phyloP scores from a whole-genome alignment of 148 eudicot species.

The Gaultheria prostrata region DNA sequence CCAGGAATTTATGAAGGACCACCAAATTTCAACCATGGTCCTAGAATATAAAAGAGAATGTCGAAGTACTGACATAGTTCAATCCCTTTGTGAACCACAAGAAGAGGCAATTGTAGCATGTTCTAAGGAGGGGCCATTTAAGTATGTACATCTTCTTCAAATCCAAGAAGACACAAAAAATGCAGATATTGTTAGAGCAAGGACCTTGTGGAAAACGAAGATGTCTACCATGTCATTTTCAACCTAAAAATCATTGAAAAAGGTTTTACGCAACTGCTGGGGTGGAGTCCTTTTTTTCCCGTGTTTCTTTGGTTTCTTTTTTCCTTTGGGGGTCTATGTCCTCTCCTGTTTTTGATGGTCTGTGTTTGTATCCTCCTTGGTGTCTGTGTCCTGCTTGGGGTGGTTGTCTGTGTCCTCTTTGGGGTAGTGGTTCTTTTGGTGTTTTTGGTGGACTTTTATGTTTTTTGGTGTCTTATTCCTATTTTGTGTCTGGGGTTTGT shows the following conservation, averaged over 20 bases:
- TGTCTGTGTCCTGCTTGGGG: too few relatives aligned
- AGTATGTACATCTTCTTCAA: constrained; percentile 43
- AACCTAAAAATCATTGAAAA: background rate
- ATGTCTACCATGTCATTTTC: constrained; percentile 10
- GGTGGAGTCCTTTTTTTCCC: too few relatives aligned
- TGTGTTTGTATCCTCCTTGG: too few relatives aligned
- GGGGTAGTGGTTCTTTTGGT: too few relatives aligned
- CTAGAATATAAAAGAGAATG: constrained; percentile 80
- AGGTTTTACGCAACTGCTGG: too few relatives aligned
- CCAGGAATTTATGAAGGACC: constrained; percentile 41
- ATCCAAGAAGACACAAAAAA: constrained; percentile 24
- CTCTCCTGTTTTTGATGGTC: too few relatives aligned
- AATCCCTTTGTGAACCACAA: constrained; percentile 58
- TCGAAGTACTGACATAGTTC: constrained; percentile 51
- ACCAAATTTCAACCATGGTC: constrained; percentile 46
- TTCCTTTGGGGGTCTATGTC: too few relatives aligned
- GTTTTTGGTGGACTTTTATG: too few relatives aligned
- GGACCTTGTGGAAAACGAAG: constrained; percentile 56
- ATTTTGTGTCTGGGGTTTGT: too few relatives aligned
- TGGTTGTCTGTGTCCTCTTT: too few relatives aligned
- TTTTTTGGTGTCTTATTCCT: too few relatives aligned
- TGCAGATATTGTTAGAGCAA: constrained; percentile 68
- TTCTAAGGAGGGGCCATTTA: constrained; percentile 18
- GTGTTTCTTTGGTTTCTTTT: too few relatives aligned
- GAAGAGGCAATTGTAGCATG: constrained; percentile 20